phyloP scores from a whole-genome alignment of 2,329 filamentous ascomycete species.

The Paracoccidioides brasiliensis region DNA sequence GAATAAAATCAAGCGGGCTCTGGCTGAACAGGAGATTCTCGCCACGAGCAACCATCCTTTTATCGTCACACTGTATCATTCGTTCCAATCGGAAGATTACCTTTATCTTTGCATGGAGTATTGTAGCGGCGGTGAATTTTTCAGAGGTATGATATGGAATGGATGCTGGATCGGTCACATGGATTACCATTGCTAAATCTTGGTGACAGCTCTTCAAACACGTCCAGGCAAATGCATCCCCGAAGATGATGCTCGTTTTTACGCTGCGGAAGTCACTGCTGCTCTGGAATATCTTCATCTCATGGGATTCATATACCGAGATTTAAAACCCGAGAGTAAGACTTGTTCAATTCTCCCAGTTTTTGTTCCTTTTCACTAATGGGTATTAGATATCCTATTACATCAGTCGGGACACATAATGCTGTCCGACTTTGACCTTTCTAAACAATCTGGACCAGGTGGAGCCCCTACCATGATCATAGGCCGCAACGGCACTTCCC shows the following conservation, averaged over 20 bases:
- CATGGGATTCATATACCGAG: slow-evolving; percentile 98
- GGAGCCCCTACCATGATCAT: slow-evolving; percentile 98
- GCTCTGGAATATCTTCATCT: slow-evolving; percentile 92
- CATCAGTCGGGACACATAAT: slow-evolving; percentile 99
- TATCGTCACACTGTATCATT: slow-evolving; percentile 96
- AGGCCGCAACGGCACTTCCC: slow-evolving; percentile 74
- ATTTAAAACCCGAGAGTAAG: slow-evolving; percentile 92
- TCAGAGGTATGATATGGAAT: slow-evolving; percentile 43
- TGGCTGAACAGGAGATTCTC: slow-evolving; percentile 95
- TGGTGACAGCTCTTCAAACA: slow-evolving; percentile 64
- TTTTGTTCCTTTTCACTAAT: background rate
- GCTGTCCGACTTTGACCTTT: slow-evolving; percentile 97
- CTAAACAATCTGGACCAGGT: slow-evolving; percentile 91
- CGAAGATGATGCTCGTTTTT: slow-evolving; percentile 93
- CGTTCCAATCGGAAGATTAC: slow-evolving; percentile 97
- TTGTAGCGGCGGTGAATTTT: slow-evolving; percentile 97
- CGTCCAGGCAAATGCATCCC: slow-evolving; percentile 93
- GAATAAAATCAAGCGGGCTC: slow-evolving; percentile 97
- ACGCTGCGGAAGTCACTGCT: slow-evolving; percentile 92
- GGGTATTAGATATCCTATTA: slow-evolving; percentile 66
- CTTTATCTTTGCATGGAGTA: slow-evolving; percentile 99
- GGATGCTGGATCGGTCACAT: background rate
- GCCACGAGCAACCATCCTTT: slow-evolving; percentile 98
- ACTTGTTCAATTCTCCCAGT: slow-evolving; percentile 13
- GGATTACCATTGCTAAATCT: slow-evolving; percentile 8